Base-by-base conservation (phyloP, 129 eudicot species). In the Flaveria robusta region DNA sequence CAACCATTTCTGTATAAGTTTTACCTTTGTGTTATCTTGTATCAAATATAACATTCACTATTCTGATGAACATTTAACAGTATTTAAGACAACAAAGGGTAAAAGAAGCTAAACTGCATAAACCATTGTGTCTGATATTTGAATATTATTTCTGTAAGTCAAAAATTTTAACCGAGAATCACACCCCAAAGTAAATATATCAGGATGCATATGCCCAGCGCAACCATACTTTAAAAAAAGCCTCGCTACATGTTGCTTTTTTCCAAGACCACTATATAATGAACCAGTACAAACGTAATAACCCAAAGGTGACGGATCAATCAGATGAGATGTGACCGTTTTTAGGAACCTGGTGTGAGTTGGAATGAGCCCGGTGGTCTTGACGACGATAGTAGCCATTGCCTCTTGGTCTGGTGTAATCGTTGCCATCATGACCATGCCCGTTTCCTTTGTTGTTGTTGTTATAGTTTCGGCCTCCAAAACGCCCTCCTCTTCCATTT, bases 401-500 rank as follows among this genome's bases (percentile, higher is more conserved):
- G 65, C 89, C 92, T 82, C 90, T 88, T 6, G 88, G 73, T 85
- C 91, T 82, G 81, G 52, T 83, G 90, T 81, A 83, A 49, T 83
- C 89, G 11, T 71, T 59, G 13, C 86, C 90, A 43, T 83, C 89
- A 46, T 87, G 89, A 34, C 84, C 81, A 14, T 64, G 84, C 26
- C 84, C 81, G 15, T 70, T 82, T 43, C 76, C 81, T 64, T 87
- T 77, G 14, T 54, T 37, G 37, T 54, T 37, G 37, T 31, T 34
- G 70, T 65, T 81, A 47, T 78, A 76, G 79, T 62, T 72, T 34
- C 88, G 85, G 60, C 79, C 87, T 67, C 90, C 84, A 41, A 78
- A 84, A 4, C 89, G 87, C 9, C 92, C 98, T 83, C 94, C 98
- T 83, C 90, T 84, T 52, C 83, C 88, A 3, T 92, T 84, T 41